These are phyloP conservation scores for Pouteria campechiana DNA, from an alignment of 179 eudicot genomes.

Conservation along the genomic window DNA sequence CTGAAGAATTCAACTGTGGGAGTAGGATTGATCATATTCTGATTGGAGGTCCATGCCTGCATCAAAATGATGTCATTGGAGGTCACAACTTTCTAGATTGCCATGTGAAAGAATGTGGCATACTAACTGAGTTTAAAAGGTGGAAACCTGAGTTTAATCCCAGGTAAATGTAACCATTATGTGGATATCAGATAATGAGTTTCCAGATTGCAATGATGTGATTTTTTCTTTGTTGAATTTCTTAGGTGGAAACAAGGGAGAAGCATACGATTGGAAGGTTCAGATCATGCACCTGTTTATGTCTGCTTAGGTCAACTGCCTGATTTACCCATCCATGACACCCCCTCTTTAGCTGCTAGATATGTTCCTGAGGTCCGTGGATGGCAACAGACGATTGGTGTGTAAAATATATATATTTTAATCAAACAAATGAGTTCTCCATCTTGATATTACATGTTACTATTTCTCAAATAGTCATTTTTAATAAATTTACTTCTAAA, in stretches of 20 bases:
- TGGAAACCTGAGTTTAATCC: constrained; percentile 72
- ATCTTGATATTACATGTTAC: too few species aligned
- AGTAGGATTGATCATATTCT: constrained; percentile 92
- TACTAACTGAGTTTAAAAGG: constrained; percentile 61
- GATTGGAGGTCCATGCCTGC: constrained; percentile 68
- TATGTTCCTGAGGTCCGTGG: constrained; percentile 91
- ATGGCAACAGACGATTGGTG: constrained; percentile 86
- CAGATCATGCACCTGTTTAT: constrained; percentile 95
- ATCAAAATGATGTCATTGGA: constrained; percentile 24
- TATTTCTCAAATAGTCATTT: too few species aligned
- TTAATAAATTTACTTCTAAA: too few species aligned
- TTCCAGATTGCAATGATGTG: too few species aligned
- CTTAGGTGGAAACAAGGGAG: constrained; percentile 79
- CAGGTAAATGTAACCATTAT: constrained; percentile 45
- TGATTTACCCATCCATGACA: constrained; percentile 39
- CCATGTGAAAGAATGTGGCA: constrained; percentile 86
- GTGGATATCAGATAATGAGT: too few species aligned
- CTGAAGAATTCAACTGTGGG: constrained; percentile 86
- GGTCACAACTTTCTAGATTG: constrained; percentile 57
- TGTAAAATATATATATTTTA: too few species aligned
- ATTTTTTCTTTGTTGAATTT: not conserved
- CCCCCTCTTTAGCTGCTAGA: constrained; percentile 85
- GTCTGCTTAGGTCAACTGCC: constrained; percentile 43
- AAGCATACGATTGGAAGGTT: constrained; percentile 76
- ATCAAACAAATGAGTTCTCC: too few species aligned